phyloP scores from a whole-genome alignment of 768 basidiomycete species.

The Lentinus tigrinus region DNA sequence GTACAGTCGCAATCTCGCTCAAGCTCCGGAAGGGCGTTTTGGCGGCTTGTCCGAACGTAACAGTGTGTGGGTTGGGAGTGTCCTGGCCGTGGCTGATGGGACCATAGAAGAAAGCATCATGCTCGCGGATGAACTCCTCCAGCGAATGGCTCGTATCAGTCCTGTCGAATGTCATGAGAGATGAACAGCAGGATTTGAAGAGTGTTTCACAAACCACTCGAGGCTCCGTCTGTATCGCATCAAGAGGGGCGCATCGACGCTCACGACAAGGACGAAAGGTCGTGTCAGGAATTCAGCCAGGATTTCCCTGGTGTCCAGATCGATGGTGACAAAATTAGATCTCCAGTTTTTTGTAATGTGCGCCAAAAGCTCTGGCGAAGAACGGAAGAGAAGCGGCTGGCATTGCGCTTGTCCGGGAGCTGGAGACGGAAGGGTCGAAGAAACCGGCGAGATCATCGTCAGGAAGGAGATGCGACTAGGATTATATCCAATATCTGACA shows the following conservation, averaged over 20 bases:
- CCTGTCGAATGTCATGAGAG: background rate
- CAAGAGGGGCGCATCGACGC: constrained; percentile 78
- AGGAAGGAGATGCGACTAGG: constrained; percentile 22
- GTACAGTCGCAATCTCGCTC: constrained; percentile 56
- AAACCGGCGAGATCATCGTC: constrained; percentile 24
- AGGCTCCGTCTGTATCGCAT: constrained; percentile 56
- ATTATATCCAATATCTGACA: background rate
- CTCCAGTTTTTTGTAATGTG: constrained; percentile 84
- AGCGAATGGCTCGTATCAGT: constrained; percentile 39
- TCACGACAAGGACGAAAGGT: constrained; percentile 87
- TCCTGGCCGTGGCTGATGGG: background rate
- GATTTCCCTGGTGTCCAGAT: constrained; percentile 52
- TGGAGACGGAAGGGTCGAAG: constrained; percentile 25
- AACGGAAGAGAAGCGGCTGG: constrained; percentile 39
- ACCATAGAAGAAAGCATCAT: constrained; percentile 75
- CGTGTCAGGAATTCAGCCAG: constrained; percentile 75
- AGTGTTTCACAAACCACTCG: background rate
- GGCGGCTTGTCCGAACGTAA: background rate
- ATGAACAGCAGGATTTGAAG: constrained; percentile 5
- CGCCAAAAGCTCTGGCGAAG: constrained; percentile 56
- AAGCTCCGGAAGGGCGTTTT: constrained; percentile 21
- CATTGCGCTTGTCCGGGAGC: constrained; percentile 6
- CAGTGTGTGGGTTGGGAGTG: background rate
- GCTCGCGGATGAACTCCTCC: constrained; percentile 69
- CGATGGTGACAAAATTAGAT: constrained; percentile 76